Conservation (phyloP, 805 yeast genomes). For the Candida manassasensis region DNA sequence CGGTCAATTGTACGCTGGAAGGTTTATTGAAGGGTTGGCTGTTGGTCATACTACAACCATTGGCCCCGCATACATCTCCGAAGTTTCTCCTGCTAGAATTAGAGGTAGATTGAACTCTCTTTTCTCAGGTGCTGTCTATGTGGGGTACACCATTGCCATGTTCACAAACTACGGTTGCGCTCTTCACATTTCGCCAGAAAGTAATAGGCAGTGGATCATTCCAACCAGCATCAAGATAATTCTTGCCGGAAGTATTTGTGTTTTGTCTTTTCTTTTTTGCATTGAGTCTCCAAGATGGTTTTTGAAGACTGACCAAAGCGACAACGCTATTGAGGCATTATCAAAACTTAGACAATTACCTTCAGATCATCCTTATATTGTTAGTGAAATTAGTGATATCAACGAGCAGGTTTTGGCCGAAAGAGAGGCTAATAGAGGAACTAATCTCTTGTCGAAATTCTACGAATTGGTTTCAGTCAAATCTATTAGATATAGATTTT, state of each 20-base stretch:
- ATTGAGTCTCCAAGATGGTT: constrained; percentile 50
- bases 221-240: constrained; percentile 45
- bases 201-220: constrained; percentile 43
- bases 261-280: constrained; percentile 37
- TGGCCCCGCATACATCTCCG: constrained; percentile 50
- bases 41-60: constrained; percentile 51
- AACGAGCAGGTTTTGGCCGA: constrained; percentile 36
- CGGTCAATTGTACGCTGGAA: constrained; percentile 50
- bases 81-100: constrained; percentile 46
- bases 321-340: constrained; percentile 33
- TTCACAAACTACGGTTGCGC: constrained; percentile 33
- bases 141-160: constrained; percentile 46
- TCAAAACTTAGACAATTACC: constrained; percentile 40
- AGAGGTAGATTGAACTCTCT: constrained; percentile 48
- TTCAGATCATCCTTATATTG: constrained; percentile 42
- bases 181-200: constrained; percentile 10
- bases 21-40: constrained; percentile 49
- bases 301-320: constrained; percentile 34
- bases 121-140: constrained; percentile 53
- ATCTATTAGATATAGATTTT: constrained; percentile 41
- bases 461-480: constrained; percentile 27
- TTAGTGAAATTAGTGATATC: constrained; percentile 45
- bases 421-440: constrained; percentile 17
- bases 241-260: constrained; percentile 41
- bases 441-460: constrained; percentile 15